Evolutionary conservation across 169 alveolate species (phyloP), one percentile per base, ranked within the genome.

Genomic region (Plasmodium yoelii): DNA sequence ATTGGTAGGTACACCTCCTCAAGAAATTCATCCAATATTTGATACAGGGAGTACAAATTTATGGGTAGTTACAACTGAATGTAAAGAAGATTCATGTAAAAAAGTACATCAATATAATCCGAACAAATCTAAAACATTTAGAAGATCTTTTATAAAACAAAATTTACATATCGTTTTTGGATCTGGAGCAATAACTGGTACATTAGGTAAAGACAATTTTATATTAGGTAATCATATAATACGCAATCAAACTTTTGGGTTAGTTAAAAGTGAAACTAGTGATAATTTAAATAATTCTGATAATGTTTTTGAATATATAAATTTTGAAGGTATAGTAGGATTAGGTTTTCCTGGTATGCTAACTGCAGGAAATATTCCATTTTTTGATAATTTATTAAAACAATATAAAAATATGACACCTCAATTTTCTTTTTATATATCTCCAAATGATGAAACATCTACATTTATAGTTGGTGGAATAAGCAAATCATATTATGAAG

Each of bases 271-370:
- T 24, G 98, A 94, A 69, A 46, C 75, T 1, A 91, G 87, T 2
- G 93, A 74, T 72, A 71, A 61, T 26, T 46, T 47, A 49, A 69
- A 82, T 42, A 77, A 51, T 56, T 77, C 84, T 18, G 90, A 88
- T n/a, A 75, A 86, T 34, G 63, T 72, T n/a, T 65, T 92, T 73
- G 94, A 96, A 93, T 87, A 94, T 5, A 96, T 96, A 18, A 86
- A 94, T 13, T 95, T 96, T 88, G 98, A 96, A 73, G 98, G 98
- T 0, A 95, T 96, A 15, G 96, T 96, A 1, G 98, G 98, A 0
- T 73, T 96, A 9, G 98, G 96, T 1, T 96, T 96, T 49, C 95
- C 98, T 24, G 97, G 93, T 42, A 95, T 96, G 97, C 87, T 96
- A 28, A 93, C 96, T 63, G 94, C 95, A 10, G 95, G 96, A 5